Evolutionary conservation across 176 grass and related monocot species (phyloP).

Genomic region (Musa schizocarpa): DNA sequence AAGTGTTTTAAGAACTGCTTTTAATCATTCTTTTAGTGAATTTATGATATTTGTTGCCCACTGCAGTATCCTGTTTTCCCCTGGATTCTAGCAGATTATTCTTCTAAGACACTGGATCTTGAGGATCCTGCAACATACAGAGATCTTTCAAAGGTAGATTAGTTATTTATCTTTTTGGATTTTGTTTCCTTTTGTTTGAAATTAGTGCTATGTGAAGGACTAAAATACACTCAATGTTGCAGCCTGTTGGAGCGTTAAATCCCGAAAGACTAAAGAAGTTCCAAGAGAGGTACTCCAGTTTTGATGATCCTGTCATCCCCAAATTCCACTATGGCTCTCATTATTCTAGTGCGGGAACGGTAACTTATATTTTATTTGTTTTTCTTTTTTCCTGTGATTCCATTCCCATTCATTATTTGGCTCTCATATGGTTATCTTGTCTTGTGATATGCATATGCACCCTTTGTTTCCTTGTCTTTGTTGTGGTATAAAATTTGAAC

Average conservation of each 20-base stretch:
- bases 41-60: conserved; percentile 6
- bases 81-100: conserved; percentile 86
- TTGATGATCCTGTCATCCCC: conserved; percentile 78
- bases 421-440: not conserved
- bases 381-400: not conserved
- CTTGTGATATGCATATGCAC: not conserved
- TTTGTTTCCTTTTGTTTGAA: conserved; percentile 17
- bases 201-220: not conserved
- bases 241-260: conserved; percentile 92
- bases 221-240: conserved; percentile 28
- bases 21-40: not conserved
- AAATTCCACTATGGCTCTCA: conserved; percentile 94
- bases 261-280: conserved; percentile 83
- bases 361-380: conserved; percentile 33
- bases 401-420: conserved; percentile 10
- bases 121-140: conserved; percentile 57
- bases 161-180: conserved; percentile 4
- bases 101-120: conserved; percentile 66
- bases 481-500: not conserved
- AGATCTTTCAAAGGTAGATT: conserved; percentile 62
- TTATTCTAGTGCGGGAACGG: conserved; percentile 89
- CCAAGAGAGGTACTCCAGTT: conserved; percentile 88
- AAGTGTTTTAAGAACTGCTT: not conserved
- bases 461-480: not conserved
- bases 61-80: conserved; percentile 95